Evolutionary conservation across 345 rosid genomes (phyloP), one percentile per base, ranked within the genome.

Genomic region (Boechera divaricarpa): DNA sequence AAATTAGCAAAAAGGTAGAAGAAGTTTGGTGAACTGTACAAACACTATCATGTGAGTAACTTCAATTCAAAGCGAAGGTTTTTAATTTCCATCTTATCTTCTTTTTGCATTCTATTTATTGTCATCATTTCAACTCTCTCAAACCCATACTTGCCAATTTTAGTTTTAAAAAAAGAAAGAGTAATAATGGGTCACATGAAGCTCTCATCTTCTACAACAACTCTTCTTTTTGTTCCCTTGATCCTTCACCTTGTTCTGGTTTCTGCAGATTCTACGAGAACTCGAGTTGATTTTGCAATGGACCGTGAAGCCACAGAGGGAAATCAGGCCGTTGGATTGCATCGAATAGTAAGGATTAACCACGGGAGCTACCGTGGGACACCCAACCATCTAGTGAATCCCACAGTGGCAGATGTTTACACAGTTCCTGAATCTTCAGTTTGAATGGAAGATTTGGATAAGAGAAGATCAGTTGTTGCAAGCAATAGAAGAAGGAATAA

Each of bases 31-130:
- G 71, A 77, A 47, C 72, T 55, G 21, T 12, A 63, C 16, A 65
- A 78, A 71, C 48, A 72, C 68, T n/a, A 47, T 77, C 77, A 77
- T 77, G 81, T 58, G 81, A 65, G 77, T 72, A 18, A 72, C 81
- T 72, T 77, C 81, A 65, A 77, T 77, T 10, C 72, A 72, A 77
- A 72, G 81, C 77, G 65, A 71, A 71, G 72, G 24, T 41, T 67
- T 56, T 57, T 9, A 10, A 10, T 71, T 47, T 48, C 48, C 44
- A 44, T 77, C 71, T 77, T 63, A 63, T 48, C 74, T 47, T 21
- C 51, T 60, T 60, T 55, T 49, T 21, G 66, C 62, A 15, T 70
- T 65, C 62, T 72, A 71, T 77, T 64, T 72, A 77, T 77, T 57
- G 68, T 65, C 77, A 77, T 77, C 63, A 77, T 77, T 39, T 72